Percentiles rank a stretch among this genome's conserved stretches.
These are phyloP conservation scores for Cercospora berteroae DNA, from an alignment of 2,329 filamentous ascomycete species.

Conservation along the genomic window DNA sequence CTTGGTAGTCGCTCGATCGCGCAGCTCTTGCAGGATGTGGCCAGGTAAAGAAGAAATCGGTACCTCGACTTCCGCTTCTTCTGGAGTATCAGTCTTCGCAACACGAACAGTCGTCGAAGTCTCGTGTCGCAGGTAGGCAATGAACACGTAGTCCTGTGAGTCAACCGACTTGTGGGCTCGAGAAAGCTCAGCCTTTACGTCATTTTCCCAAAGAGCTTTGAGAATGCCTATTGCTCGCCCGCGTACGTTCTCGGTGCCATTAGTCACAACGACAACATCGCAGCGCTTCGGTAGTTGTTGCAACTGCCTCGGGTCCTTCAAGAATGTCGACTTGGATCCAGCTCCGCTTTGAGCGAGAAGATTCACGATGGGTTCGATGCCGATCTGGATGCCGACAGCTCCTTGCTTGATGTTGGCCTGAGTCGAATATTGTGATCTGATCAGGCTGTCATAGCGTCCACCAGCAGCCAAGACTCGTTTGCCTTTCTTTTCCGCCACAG, in stretches of 20 bases:
- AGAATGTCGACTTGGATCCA: constrained; percentile 22
- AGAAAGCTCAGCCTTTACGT: constrained; percentile 85
- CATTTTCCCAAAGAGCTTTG: constrained; percentile 74
- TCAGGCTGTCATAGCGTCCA: constrained; percentile 86
- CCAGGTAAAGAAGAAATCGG: constrained; percentile 68
- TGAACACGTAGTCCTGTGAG: constrained; percentile 63
- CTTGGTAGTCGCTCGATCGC: constrained; percentile 64
- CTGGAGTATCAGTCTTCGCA: constrained; percentile 51
- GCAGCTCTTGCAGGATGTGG: constrained; percentile 78
- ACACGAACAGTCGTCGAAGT: constrained; percentile 54
- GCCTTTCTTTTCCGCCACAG: constrained; percentile 76
- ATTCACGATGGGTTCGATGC: constrained; percentile 75
- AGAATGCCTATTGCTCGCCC: constrained; percentile 75
- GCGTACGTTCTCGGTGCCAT: constrained; percentile 69
- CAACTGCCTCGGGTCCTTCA: constrained; percentile 19
- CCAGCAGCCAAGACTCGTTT: constrained; percentile 73
- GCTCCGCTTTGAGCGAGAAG: constrained; percentile 10
- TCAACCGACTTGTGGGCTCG: constrained; percentile 51
- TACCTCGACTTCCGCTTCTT: constrained; percentile 67
- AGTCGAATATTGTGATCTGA: constrained; percentile 74
- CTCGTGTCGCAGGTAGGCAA: constrained; percentile 82
- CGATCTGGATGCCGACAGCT: constrained; percentile 88
- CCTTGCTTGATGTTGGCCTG: constrained; percentile 49
- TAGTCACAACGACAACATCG: constrained; percentile 81
- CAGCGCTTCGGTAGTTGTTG: constrained; percentile 48